Percentiles rank a stretch among this genome's conserved stretches.
These are phyloP conservation scores for Blastobotrys chiropterorum DNA, from an alignment of 805 yeast genomes.

Conservation along the genomic window DNA sequence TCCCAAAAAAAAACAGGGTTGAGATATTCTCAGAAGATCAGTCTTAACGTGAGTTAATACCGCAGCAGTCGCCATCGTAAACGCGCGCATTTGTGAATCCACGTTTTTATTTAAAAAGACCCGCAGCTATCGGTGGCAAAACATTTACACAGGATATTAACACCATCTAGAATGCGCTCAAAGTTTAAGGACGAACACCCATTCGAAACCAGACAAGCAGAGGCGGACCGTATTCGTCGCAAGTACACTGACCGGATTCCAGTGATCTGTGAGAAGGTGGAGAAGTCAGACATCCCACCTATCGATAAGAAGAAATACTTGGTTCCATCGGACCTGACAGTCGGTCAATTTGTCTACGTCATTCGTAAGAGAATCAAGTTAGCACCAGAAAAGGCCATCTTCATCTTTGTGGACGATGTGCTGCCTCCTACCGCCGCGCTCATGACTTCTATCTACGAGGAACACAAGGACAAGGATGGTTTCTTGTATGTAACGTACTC, in stretches of 20 bases:
- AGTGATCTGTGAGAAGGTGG: constrained; percentile 95
- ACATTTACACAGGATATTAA: not conserved
- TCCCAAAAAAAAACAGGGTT: not conserved
- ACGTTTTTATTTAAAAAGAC: not conserved
- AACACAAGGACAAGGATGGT: constrained; percentile 97
- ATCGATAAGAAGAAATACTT: constrained; percentile 96
- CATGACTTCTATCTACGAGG: constrained; percentile 91
- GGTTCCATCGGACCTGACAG: constrained; percentile 93
- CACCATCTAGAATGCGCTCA: constrained; percentile 64
- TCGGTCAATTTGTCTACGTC: constrained; percentile 97
- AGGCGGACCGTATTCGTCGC: constrained; percentile 82
- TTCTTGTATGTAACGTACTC: constrained; percentile 92
- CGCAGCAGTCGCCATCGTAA: too few relatives aligned
- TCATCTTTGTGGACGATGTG: constrained; percentile 93
- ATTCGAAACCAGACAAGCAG: constrained; percentile 91
- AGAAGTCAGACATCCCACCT: constrained; percentile 90
- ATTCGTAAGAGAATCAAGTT: constrained; percentile 92
- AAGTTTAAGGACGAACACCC: constrained; percentile 95
- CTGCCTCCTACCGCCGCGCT: constrained; percentile 97
- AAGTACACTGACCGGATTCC: constrained; percentile 92
- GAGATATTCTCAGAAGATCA: not conserved
- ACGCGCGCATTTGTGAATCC: not conserved
- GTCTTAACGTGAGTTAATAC: not conserved
- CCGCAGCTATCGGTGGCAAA: not conserved
- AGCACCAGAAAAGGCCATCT: constrained; percentile 96